Evolutionary conservation across 192 early-diverging fungal genomes (phyloP).

Genomic region (Oehlia diaphana): DNA sequence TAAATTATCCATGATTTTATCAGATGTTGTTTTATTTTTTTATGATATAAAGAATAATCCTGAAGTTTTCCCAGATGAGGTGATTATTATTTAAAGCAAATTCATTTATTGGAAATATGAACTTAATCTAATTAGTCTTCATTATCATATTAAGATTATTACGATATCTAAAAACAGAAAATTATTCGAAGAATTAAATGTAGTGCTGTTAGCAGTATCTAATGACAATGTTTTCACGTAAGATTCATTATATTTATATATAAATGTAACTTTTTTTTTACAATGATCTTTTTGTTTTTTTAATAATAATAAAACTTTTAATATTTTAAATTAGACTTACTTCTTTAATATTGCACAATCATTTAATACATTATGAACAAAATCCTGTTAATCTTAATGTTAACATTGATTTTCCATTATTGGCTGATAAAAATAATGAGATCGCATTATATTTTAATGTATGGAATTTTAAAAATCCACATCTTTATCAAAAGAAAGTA

Average conservation of each 20-base stretch:
- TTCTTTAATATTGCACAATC: not conserved
- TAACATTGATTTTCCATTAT: not conserved
- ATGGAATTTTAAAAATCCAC: not conserved
- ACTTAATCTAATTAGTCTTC: not conserved
- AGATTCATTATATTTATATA: not conserved
- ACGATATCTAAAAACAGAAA: not conserved
- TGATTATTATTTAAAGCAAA: not conserved
- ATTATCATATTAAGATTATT: not conserved
- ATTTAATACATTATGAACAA: not conserved
- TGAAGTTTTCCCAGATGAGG: not conserved
- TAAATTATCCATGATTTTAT: not conserved
- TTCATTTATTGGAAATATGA: not conserved
- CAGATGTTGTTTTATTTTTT: not conserved
- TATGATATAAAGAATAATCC: not conserved
- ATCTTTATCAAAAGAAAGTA: not conserved
- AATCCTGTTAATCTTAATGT: not conserved
- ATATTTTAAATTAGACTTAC: not conserved
- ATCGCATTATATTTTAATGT: not conserved
- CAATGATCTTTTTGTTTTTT: too few species aligned
- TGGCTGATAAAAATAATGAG: not conserved
- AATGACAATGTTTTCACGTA: constrained; percentile 1
- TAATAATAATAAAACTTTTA: too few species aligned
- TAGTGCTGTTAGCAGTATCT: not conserved
- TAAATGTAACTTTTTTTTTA: not conserved
- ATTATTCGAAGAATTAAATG: not conserved